Evolutionary conservation across 2,329 filamentous ascomycete species (phyloP).

Genomic region (Hymenoscyphus fructigenus): DNA sequence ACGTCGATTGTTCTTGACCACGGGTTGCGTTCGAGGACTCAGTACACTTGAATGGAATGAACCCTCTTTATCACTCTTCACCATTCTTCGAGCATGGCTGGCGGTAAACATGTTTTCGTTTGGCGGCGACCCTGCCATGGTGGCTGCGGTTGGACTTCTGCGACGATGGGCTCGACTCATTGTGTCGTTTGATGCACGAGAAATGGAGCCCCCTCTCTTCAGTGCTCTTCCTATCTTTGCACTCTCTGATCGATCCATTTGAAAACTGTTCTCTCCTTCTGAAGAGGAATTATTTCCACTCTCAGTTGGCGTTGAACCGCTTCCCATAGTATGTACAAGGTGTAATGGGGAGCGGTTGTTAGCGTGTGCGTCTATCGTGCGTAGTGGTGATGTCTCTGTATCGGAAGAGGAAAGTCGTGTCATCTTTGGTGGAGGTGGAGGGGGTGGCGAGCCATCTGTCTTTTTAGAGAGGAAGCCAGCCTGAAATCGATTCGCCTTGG

Average conservation of each 20-base stretch:
- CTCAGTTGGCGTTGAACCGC: slow-evolving; percentile 29
- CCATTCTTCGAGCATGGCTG: slow-evolving; percentile 65
- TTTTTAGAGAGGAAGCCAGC: slow-evolving; percentile 79
- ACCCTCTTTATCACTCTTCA: slow-evolving; percentile 58
- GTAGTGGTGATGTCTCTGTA: slow-evolving; percentile 55
- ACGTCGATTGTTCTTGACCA: slow-evolving; percentile 49
- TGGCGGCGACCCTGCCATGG: slow-evolving; percentile 51
- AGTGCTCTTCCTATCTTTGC: slow-evolving; percentile 35
- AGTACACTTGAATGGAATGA: slow-evolving; percentile 57
- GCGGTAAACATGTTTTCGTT: slow-evolving; percentile 64
- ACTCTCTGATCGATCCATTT: slow-evolving; percentile 30
- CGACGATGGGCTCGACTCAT: slow-evolving; percentile 28
- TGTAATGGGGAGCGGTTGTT: slow-evolving; percentile 46
- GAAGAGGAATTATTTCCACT: slow-evolving; percentile 40
- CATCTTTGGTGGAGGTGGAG: slow-evolving; percentile 45
- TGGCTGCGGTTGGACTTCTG: slow-evolving; percentile 46
- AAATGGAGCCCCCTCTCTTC: slow-evolving; percentile 33
- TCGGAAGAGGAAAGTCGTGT: slow-evolving; percentile 57
- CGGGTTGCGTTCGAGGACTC: slow-evolving; percentile 58
- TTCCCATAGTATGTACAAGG: slow-evolving; percentile 33
- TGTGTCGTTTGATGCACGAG: slow-evolving; percentile 31
- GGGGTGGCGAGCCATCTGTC: slow-evolving; percentile 59
- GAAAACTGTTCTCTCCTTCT: slow-evolving; percentile 34
- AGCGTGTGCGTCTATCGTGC: slow-evolving; percentile 50
- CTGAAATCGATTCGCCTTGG: slow-evolving; percentile 78